Percentiles rank a stretch among this genome's conserved stretches.
These are phyloP conservation scores for Pharus latifolius DNA, from an alignment of 176 grass and related monocot species.

Conservation along the genomic window DNA sequence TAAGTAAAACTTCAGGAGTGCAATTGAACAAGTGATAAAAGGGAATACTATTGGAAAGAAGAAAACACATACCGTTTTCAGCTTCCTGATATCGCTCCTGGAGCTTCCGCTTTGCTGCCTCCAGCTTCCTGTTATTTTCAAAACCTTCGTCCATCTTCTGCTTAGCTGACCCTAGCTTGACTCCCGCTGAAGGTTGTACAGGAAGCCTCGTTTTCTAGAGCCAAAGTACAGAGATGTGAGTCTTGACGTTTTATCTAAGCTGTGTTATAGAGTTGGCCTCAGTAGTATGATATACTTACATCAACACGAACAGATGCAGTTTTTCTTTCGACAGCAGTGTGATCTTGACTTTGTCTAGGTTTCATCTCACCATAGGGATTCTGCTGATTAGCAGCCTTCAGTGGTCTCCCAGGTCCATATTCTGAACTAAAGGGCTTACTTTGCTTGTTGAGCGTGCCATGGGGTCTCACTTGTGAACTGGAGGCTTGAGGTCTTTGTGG, in stretches of 20 bases:
- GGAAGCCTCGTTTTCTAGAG: conserved; percentile 43
- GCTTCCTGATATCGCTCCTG: conserved; percentile 90
- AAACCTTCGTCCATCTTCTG: conserved; percentile 35
- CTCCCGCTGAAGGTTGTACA: conserved; percentile 31
- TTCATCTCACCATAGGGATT: conserved; percentile 23
- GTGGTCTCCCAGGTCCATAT: conserved; percentile 33
- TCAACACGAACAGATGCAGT: conserved; percentile 20
- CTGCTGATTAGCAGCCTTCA: conserved; percentile 24
- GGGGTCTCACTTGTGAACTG: conserved; percentile 21
- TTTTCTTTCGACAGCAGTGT: conserved; percentile 34
- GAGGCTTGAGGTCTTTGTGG: conserved; percentile 22
- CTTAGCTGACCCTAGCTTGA: conserved; percentile 31
- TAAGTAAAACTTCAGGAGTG: conserved; percentile 6
- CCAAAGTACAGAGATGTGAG: conserved; percentile 21
- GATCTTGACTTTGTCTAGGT: conserved; percentile 16
- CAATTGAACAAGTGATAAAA: not conserved
- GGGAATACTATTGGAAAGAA: not conserved
- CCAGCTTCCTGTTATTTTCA: conserved; percentile 51
- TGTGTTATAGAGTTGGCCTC: not conserved
- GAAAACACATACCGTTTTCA: conserved; percentile 58
- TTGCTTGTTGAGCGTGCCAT: conserved; percentile 20
- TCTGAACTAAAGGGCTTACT: conserved; percentile 26
- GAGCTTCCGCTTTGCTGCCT: conserved; percentile 74
- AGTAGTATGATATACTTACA: conserved; percentile 54
- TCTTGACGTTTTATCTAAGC: conserved; percentile 4